Base-by-base conservation (phyloP, 805 yeast genomes). In the Teunomyces pallodes region DNA sequence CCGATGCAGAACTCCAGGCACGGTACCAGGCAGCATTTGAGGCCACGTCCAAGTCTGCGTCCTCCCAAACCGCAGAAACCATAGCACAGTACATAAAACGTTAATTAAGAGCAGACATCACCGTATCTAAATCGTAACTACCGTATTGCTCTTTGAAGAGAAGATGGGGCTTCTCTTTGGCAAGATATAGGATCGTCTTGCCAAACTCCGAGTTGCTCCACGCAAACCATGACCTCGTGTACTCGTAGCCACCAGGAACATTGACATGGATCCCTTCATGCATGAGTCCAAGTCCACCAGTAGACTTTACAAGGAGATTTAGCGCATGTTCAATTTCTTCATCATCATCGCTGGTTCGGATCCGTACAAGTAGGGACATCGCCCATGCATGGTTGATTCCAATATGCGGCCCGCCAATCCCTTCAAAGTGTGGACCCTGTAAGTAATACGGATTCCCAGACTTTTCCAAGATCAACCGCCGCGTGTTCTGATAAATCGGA, bases 131-230 rank as follows among this genome's bases (percentile, higher is more conserved):
- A 45, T 62, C 58, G 50, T 70, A 73, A 3, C 67, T 59, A 1
- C 62, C 51, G 46, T 55, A 69, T 43, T 74, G 74, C 2, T 71
- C 64, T 40, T 77, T 78, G 58, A 87, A 84, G 10, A 89, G 78
- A 54, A 88, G 67, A 58, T 86, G 79, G 0, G 96, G 96, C 60
- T 86, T 87, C 45, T 86, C 70, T 49, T 76, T 68, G 2, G 92
- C 90, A 51, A 90, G 67, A 57, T 88, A 85, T 41, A 90, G 63
- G n/a, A 90, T 84, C 0, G 95, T 85, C 64, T 87, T 87, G 16
- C 90, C 96, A 68, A 90, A 88, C 65, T 90, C 96, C 1, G 95
- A 83, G 61, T 90, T 90, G 56, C 95, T 87, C 97, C 97, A 90
- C 4, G 96, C 86, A 70, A 90, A 90, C 97, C 97, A 90, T 2